Base-by-base conservation (phyloP, 2,329 filamentous ascomycete genomes). In the Leptographium galeiforme region DNA sequence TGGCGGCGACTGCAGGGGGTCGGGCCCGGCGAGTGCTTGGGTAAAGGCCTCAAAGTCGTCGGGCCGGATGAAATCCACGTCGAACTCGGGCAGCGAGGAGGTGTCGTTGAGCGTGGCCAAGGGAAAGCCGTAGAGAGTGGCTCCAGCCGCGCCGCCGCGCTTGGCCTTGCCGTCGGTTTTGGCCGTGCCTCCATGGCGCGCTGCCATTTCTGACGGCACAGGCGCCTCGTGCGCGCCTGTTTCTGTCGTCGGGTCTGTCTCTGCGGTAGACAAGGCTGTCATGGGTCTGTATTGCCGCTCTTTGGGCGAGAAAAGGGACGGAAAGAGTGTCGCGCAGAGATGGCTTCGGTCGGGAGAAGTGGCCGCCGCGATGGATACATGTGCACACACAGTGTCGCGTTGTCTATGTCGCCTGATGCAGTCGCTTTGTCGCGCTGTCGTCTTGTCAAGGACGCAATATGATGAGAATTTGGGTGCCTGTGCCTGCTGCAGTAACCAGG, bases 21-120 rank as follows among this genome's bases (percentile, higher is more conserved):
- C 89, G 0, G 90, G 89, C 1, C 87, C 87, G n/a, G 81, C 78
- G 10, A 96, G 77, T 8, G 91, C 91, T 55, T 79, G 80, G 56
- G 85, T 83, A 66, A 97, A 97, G 53, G 85, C 83, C 40, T 78
- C 74, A 36, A 95, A 73, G 63, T 95, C 85, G 55, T 80, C 80
- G 43, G 82, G 73, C 46, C 78, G 69, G 60, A 94, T 74, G 65
- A 96, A 96, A 54, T 93, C 82, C 62, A 77, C 76, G 65, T 90
- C 78, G 67, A 76, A 81, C 67, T 95, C 89, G n/a, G 89, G 90
- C 19, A 96, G 76, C 40, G 70, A 72, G 16, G 75, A 75, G 56
- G 77, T 73, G 66, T 93, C 85, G 69, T 85, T 89, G n/a, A 59
- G 52, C 47, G 77, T 79, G 58, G 83, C 74, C 43, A 72, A 64